Evolutionary conservation across 768 basidiomycete genomes (phyloP).

Genomic region (Serendipita sp.): DNA sequence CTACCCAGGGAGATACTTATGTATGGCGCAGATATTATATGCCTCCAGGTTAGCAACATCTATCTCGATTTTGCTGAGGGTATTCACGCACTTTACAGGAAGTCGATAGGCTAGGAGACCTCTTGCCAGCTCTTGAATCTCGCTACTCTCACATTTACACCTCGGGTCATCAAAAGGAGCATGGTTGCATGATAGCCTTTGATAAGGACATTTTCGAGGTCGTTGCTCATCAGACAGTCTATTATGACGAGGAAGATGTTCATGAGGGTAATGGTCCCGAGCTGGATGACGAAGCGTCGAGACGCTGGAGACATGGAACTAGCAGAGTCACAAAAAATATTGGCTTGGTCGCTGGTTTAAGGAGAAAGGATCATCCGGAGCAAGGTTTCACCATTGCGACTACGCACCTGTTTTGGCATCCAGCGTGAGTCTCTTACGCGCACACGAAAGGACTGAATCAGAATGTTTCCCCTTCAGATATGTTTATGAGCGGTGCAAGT

Average conservation of each 20-base stretch:
- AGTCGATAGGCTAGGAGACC: constrained; percentile 65
- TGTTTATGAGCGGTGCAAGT: constrained; percentile 74
- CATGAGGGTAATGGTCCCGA: constrained; percentile 22
- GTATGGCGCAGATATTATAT: constrained; percentile 65
- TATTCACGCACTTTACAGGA: constrained; percentile 36
- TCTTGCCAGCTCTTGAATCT: constrained; percentile 48
- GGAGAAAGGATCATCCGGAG: constrained; percentile 23
- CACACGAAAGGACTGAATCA: neutral
- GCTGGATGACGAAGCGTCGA: neutral
- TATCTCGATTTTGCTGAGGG: neutral
- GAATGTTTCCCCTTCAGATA: constrained; percentile 29
- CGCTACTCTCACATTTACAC: constrained; percentile 53
- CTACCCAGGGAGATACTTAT: constrained; percentile 57
- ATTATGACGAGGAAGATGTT: constrained; percentile 55
- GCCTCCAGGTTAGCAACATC: constrained; percentile 40
- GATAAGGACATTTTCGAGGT: constrained; percentile 35
- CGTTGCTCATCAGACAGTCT: constrained; percentile 32
- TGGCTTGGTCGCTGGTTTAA: constrained; percentile 55
- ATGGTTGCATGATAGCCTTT: constrained; percentile 76
- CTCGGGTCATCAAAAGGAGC: constrained; percentile 58
- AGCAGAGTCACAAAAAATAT: constrained; percentile 71
- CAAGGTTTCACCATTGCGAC: constrained; percentile 66
- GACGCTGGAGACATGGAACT: constrained; percentile 29
- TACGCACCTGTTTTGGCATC: constrained; percentile 95
- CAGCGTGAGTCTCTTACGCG: constrained; percentile 34